Evolutionary conservation across 2,329 filamentous ascomycete genomes (phyloP).

Genomic region (Penicillium sp.): DNA sequence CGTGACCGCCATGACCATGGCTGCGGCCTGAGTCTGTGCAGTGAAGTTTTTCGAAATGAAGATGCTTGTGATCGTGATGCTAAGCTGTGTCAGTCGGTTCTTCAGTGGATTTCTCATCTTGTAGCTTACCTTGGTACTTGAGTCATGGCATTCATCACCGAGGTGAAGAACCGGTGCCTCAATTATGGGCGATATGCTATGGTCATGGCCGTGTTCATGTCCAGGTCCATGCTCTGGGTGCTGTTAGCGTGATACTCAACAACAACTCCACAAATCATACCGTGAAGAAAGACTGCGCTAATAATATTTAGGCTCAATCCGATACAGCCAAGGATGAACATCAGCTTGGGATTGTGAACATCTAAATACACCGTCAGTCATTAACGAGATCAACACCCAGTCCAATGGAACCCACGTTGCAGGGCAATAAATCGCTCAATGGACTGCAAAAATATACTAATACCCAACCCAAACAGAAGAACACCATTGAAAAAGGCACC

Average conservation of each 20-base stretch:
- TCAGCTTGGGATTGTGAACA: constrained; percentile 62
- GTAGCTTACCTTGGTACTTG: constrained; percentile 14
- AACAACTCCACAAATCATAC: constrained; percentile 33
- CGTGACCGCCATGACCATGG: constrained; percentile 27
- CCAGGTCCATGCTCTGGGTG: constrained; percentile 21
- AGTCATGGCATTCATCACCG: constrained; percentile 9
- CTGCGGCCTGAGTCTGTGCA: constrained; percentile 8
- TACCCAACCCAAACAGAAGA: constrained; percentile 67
- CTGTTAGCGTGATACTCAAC: constrained; percentile 3
- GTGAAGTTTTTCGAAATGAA: constrained; percentile 11
- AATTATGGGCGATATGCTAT: constrained; percentile 1
- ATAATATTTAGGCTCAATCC: constrained; percentile 67
- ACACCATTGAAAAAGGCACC: constrained; percentile 80
- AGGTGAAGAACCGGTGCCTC: constrained; percentile 10
- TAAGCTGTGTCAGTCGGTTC: constrained; percentile 4
- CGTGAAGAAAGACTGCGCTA: constrained; percentile 64
- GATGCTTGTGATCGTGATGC: constrained; percentile 29
- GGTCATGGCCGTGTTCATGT: constrained; percentile 7
- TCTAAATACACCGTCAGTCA: constrained; percentile 39
- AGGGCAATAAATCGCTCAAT: constrained; percentile 57
- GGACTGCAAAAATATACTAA: constrained; percentile 71
- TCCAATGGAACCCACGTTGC: constrained; percentile 23
- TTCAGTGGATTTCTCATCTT: neutral
- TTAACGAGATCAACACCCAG: neutral
- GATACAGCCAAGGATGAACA: constrained; percentile 67